Conservation (phyloP, 2,329 filamentous ascomycete genomes). For the Trematosphaeria pertusa region DNA sequence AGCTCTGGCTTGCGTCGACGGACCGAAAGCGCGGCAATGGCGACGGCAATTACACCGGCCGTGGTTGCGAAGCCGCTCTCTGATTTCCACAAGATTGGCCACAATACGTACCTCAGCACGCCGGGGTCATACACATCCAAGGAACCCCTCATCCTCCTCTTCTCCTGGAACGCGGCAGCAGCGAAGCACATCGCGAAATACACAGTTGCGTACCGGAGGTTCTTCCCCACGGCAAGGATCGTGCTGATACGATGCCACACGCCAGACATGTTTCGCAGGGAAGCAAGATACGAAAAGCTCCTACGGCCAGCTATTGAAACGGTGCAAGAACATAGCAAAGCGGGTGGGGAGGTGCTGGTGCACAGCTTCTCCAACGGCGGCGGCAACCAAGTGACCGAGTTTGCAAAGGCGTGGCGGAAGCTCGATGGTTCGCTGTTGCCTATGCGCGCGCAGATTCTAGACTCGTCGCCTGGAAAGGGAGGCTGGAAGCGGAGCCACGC, state of each 20-base stretch:
- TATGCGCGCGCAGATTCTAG: constrained; percentile 40
- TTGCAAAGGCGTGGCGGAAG: constrained; percentile 40
- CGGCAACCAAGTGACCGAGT: constrained; percentile 40
- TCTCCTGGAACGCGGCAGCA: constrained; percentile 45
- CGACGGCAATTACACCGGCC: background rate
- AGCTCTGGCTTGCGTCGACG: background rate
- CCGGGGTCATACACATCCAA: constrained; percentile 20
- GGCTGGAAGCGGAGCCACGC: constrained; percentile 39
- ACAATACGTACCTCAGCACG: constrained; percentile 44
- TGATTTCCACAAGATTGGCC: constrained; percentile 40
- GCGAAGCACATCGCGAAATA: constrained; percentile 49
- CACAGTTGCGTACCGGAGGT: constrained; percentile 35
- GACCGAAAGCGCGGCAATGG: background rate
- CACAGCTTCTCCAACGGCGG: constrained; percentile 49
- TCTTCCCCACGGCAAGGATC: constrained; percentile 41
- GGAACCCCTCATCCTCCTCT: constrained; percentile 39
- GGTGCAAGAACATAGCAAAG: constrained; percentile 28
- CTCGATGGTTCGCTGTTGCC: constrained; percentile 27
- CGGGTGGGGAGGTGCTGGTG: constrained; percentile 36
- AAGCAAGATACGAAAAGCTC: constrained; percentile 20
- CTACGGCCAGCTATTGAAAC: constrained; percentile 35
- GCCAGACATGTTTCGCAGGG: constrained; percentile 37
- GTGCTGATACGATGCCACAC: constrained; percentile 39
- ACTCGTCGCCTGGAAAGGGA: constrained; percentile 43
- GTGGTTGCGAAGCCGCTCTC: constrained; percentile 28